Base-by-base conservation (phyloP, 768 basidiomycete genomes). In the Austroboletus eburneus region DNA sequence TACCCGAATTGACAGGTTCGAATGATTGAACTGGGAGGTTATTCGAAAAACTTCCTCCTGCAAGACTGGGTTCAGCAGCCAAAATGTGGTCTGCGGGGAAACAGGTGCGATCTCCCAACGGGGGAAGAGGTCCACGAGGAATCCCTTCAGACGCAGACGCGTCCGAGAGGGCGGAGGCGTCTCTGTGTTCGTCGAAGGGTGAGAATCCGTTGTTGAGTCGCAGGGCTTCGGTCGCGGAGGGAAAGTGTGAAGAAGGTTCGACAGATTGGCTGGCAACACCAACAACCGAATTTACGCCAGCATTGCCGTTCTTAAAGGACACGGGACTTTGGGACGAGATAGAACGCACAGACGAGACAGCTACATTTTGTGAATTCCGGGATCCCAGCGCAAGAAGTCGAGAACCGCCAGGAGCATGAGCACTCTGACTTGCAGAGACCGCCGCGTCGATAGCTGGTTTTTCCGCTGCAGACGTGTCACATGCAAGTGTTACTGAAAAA, bases 101-200 rank as follows among this genome's bases (percentile, higher is more conserved):
- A 30, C 37, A 24, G 9, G 50, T 38, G 23, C 61, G 65, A 43
- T 66, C 65, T 32, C 52, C 41, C 18, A 50, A 20, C 27, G 52
- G 27, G 8, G 51, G 25, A 30, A 46, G 18, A 45, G 62, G 42
- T 22, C 51, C 50, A n/a, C 57, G 65, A 39, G 55, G 50, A 9
- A 39, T 48, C 33, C 38, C 12, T 47, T 65, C 65, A 9, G 58
- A 42, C 24, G 49, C 12, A n/a, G 56, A 44, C 16, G 47, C 8
- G 9, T 50, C 47, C n/a, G 45, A 13, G 22, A 54, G 44, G 16
- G 36, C 2, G 27, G 22, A 18, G 4, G 33, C 34, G 9, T 56
- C 61, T 39, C 55, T 55, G 37, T 57, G 62, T 44, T 79, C 80
- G 30, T 83, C 79, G 51, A 83, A 83, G 0, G 80, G 79, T 12